These are phyloP conservation scores for Tardiomyces blankii DNA, from an alignment of 1,139 yeast genomes.

Conservation along the genomic window DNA sequence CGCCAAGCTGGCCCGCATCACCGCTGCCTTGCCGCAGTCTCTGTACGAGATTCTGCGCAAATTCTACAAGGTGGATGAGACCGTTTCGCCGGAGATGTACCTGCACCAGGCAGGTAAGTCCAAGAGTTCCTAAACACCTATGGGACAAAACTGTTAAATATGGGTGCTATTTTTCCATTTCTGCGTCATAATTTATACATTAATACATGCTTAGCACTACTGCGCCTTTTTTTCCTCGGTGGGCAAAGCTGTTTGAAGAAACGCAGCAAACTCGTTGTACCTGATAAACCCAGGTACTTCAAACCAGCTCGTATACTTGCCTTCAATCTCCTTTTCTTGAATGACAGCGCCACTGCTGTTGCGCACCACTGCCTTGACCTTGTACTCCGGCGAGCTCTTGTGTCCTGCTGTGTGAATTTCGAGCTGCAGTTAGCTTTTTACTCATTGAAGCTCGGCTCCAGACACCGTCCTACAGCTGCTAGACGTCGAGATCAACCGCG, in stretches of 20 bases:
- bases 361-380: slow-evolving; percentile 20
- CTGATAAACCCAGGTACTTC: slow-evolving; percentile 19
- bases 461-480: neutral
- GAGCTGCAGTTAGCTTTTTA: slow-evolving; percentile 12
- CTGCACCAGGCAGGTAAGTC: neutral
- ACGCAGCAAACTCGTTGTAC: slow-evolving; percentile 12
- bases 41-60: slow-evolving; percentile 42
- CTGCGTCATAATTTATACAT: neutral
- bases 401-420: slow-evolving; percentile 21
- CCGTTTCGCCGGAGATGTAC: slow-evolving; percentile 5
- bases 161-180: too few relatives aligned
- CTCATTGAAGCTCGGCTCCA: neutral
- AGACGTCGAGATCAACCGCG: neutral
- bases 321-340: slow-evolving; percentile 4
- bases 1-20: slow-evolving; percentile 53
- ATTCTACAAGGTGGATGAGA: slow-evolving; percentile 50
- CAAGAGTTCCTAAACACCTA: neutral
- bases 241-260: slow-evolving; percentile 6
- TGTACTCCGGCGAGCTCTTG: slow-evolving; percentile 37
- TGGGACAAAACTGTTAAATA: too few relatives aligned
- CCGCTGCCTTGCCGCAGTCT: slow-evolving; percentile 66
- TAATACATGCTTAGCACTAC: neutral
- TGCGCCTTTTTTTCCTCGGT: slow-evolving; percentile 5
- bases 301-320: slow-evolving; percentile 18
- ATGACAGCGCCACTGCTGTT: slow-evolving; percentile 16